phyloP scores from a whole-genome alignment of 2,329 filamentous ascomycete genomes.

The Daldinia sp. region DNA sequence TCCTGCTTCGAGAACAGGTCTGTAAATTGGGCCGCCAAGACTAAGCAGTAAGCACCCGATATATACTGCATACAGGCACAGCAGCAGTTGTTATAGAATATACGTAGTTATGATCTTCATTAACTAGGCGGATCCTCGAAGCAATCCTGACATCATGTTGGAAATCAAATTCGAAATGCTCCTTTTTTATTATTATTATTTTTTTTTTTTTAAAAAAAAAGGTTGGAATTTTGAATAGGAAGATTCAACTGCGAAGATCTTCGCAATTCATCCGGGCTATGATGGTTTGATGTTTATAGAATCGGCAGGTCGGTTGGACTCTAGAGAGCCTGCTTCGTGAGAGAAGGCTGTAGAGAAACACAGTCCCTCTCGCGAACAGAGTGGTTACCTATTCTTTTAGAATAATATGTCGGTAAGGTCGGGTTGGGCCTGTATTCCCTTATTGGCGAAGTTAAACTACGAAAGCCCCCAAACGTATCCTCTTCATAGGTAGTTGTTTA shows the following conservation, averaged over 20 bases:
- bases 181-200: no score
- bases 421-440: neutral
- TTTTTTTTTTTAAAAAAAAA: no score
- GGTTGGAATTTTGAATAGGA: neutral
- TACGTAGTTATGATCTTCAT: neutral
- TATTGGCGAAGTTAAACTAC: neutral
- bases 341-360: neutral
- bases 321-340: neutral
- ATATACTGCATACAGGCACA: neutral
- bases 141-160: neutral
- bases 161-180: neutral
- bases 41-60: neutral
- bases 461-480: neutral
- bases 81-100: constrained; percentile 3
- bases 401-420: neutral
- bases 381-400: neutral
- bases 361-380: neutral
- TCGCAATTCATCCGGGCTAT: neutral
- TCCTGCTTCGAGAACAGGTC: neutral
- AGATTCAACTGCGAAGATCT: neutral
- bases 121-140: neutral
- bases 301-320: neutral
- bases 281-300: neutral
- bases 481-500: neutral
- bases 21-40: constrained; percentile 11